These are phyloP conservation scores for Aspergillus cejpii DNA, from an alignment of 2,329 filamentous ascomycete species.

Conservation along the genomic window DNA sequence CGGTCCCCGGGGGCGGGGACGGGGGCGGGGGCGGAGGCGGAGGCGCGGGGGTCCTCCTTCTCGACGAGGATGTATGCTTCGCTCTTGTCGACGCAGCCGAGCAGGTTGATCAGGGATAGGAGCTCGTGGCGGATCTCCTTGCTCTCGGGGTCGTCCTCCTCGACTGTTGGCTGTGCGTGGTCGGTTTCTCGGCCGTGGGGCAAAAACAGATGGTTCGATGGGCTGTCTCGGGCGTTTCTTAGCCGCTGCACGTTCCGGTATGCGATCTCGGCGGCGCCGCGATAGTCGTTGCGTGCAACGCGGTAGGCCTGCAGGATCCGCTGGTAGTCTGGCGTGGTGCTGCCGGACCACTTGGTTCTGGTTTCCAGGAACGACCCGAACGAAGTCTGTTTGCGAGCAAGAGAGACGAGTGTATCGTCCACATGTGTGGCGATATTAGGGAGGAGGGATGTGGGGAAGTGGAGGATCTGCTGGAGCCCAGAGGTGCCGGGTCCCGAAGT, in stretches of 20 bases:
- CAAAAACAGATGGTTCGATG: slow-evolving; percentile 31
- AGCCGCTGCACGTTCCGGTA: slow-evolving; percentile 52
- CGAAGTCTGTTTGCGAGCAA: slow-evolving; percentile 63
- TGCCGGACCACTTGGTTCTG: slow-evolving; percentile 29
- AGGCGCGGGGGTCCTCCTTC: slow-evolving; percentile 28
- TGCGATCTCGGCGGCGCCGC: slow-evolving; percentile 60
- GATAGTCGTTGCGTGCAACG: slow-evolving; percentile 75
- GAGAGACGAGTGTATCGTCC: slow-evolving; percentile 67
- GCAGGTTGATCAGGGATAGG: slow-evolving; percentile 83
- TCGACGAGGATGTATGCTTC: slow-evolving; percentile 67
- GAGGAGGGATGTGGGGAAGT: slow-evolving; percentile 59
- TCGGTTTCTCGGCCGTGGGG: slow-evolving; percentile 33
- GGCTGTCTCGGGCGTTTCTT: slow-evolving; percentile 31
- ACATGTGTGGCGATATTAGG: slow-evolving; percentile 69
- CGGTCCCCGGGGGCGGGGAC: too few relatives aligned
- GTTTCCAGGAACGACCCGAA: slow-evolving; percentile 44
- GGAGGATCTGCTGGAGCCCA: slow-evolving; percentile 56
- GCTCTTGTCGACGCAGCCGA: slow-evolving; percentile 74
- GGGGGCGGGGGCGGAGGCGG: too few relatives aligned
- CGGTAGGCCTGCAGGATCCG: slow-evolving; percentile 89
- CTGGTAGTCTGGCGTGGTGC: slow-evolving; percentile 62
- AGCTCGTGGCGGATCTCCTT: slow-evolving; percentile 61
- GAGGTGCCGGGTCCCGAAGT: slow-evolving; percentile 34
- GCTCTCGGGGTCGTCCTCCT: slow-evolving; percentile 44
- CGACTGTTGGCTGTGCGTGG: slow-evolving; percentile 25